phyloP scores from a whole-genome alignment of 106 monocot species.

The Chionographis japonica region DNA sequence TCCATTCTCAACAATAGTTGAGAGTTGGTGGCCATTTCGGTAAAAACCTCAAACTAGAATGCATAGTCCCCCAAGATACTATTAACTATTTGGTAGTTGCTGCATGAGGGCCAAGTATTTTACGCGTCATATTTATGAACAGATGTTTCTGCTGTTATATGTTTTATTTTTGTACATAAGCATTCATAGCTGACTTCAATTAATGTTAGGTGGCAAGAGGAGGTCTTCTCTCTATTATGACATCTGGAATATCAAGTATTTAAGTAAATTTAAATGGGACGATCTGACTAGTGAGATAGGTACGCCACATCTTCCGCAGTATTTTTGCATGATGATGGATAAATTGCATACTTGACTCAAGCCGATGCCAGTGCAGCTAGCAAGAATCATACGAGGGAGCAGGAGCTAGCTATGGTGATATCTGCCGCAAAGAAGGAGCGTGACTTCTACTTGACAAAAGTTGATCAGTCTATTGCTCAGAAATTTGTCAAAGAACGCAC shows the following conservation, averaged over 20 bases:
- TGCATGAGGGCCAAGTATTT: too few species aligned
- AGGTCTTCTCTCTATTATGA: slow-evolving; percentile 93
- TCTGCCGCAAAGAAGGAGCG: slow-evolving; percentile 96
- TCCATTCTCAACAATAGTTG: too few species aligned
- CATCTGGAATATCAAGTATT: slow-evolving; percentile 95
- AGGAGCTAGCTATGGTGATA: slow-evolving; percentile 81
- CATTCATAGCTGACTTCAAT: neutral
- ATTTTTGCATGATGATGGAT: neutral
- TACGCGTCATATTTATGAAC: too few species aligned
- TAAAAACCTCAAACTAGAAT: too few species aligned
- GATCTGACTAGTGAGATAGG: slow-evolving; percentile 83
- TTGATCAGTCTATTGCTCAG: slow-evolving; percentile 67
- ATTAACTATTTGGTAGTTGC: too few species aligned
- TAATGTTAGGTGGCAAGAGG: slow-evolving; percentile 71
- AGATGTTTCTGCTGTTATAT: too few species aligned
- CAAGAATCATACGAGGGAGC: slow-evolving; percentile 61
- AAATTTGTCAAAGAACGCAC: slow-evolving; percentile 62
- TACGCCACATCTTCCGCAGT: slow-evolving; percentile 11
- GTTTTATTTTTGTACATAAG: too few species aligned
- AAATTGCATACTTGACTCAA: neutral
- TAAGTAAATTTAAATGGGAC: slow-evolving; percentile 96
- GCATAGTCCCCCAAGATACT: too few species aligned
- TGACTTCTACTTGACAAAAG: slow-evolving; percentile 86
- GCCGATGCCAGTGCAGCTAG: slow-evolving; percentile 42
- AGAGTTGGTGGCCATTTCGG: too few species aligned